phyloP scores from a whole-genome alignment of 2,329 filamentous ascomycete genomes.

The Diatrype stigma region DNA sequence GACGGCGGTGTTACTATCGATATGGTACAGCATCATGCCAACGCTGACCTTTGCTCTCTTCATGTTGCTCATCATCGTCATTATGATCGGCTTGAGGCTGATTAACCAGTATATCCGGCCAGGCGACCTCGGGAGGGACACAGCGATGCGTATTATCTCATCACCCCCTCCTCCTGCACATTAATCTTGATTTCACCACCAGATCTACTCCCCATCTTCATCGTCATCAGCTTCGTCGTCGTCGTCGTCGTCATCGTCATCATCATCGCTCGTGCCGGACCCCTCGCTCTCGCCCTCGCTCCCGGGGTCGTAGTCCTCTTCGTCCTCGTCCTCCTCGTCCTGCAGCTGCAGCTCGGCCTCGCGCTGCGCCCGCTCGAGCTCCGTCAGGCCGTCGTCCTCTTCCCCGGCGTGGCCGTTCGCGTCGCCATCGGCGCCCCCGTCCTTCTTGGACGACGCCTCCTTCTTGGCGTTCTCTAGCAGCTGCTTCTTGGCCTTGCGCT shows the following conservation, averaged over 20 bases:
- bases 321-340: slow-evolving; percentile 60
- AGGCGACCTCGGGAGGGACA: too few species aligned
- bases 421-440: slow-evolving; percentile 34
- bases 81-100: too few species aligned
- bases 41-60: too few species aligned
- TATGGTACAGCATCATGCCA: too few species aligned
- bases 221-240: slow-evolving; percentile 38
- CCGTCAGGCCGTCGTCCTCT: slow-evolving; percentile 38
- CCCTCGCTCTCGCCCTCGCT: slow-evolving; percentile 58
- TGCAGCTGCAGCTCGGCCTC: slow-evolving; percentile 51
- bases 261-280: slow-evolving; percentile 47
- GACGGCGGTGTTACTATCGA: too few species aligned
- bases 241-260: slow-evolving; percentile 45
- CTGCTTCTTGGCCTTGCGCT: slow-evolving; percentile 60
- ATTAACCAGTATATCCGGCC: too few species aligned
- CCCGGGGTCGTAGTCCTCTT: slow-evolving; percentile 64
- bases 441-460: too few species aligned
- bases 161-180: too few species aligned
- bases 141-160: too few species aligned
- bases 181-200: too few species aligned
- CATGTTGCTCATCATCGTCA: too few species aligned
- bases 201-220: slow-evolving; percentile 32
- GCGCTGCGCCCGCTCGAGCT: slow-evolving; percentile 44
- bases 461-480: slow-evolving; percentile 54
- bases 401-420: slow-evolving; percentile 48